Base-by-base conservation (phyloP, 345 rosid species). In the Arabidopsis suecica region DNA sequence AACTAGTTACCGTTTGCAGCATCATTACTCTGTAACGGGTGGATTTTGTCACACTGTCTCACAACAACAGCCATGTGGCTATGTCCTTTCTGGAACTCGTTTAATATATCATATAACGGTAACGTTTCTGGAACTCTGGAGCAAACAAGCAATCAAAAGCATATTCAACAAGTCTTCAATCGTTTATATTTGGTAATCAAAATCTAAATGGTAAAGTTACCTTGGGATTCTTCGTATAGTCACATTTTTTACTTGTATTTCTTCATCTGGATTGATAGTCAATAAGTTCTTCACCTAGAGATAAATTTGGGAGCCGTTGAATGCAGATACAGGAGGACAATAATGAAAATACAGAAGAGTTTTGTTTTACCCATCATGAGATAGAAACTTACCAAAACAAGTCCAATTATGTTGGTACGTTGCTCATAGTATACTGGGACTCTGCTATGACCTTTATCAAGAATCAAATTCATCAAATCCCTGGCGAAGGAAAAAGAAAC, bases 1-100 rank as follows among this genome's bases (percentile, higher is more conserved):
- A 12, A 37, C 6, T 10, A 44, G 0, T 47, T 57, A 74, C 71
- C 72, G 2, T 45, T 57, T 11, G 56, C 72, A 65, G 22, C 63
- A 37, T 57, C 65, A 37, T 36, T 65, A 23, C 38, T 33, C 0
- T 58, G 57, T 34, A 74, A 45, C 23, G 41, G 22, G n/a, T 56
- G 40, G 67, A 25, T 23, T 5, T 74, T 84, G 61, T 81, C 78
- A 67, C 75, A 78, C 42, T 56, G 84, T 70, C 85, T 88, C 25
- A 89, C 86, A 56, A 91, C 91, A 64, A 91, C 92, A 50, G 96
- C 97, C 97, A 93, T 89, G 77, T 93, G 98, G 84, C 97, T 93
- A 60, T 89, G 98, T 55, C 98, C 98, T 82, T 93, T 93, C 77
- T 93, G 97, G 75, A 93, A 93, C 83, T 93, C 98, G 68, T 93